Percentiles rank a stretch among this genome's conserved stretches.
These are phyloP conservation scores for Aureobasidium namibiae DNA, from an alignment of 2,329 filamentous ascomycete species.

Conservation along the genomic window DNA sequence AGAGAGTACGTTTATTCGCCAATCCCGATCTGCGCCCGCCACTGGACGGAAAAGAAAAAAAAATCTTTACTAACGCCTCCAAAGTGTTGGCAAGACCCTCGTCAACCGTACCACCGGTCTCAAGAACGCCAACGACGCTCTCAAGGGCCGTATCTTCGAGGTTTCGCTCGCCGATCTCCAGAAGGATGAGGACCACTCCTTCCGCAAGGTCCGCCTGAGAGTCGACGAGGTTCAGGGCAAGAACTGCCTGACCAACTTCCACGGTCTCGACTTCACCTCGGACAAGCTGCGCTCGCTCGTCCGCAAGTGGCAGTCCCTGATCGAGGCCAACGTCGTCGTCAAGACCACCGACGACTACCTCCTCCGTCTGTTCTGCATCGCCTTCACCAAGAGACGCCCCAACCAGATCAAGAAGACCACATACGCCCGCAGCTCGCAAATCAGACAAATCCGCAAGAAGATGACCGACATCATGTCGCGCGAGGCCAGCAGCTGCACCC, in stretches of 20 bases:
- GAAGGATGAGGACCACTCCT: conserved; percentile 99
- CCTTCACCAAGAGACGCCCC: conserved; percentile 97
- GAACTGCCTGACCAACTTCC: conserved; percentile 99
- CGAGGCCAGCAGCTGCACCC: conserved; percentile 88
- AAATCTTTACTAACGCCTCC: conserved; percentile 25
- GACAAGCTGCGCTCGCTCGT: conserved; percentile 99
- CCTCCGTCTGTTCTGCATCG: conserved; percentile 96
- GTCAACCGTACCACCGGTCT: conserved; percentile 99
- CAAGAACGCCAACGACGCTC: conserved; percentile 98
- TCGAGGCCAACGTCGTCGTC: conserved; percentile 99
- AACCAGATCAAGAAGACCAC: conserved; percentile 99
- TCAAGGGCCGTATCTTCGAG: conserved; percentile 98
- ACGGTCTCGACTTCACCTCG: conserved; percentile 99
- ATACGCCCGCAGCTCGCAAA: conserved; percentile 94
- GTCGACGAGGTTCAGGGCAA: conserved; percentile 99
- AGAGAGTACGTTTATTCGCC: conserved; percentile 62
- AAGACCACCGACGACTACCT: conserved; percentile 99
- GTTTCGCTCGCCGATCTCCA: conserved; percentile 97
- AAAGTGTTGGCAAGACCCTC: conserved; percentile 86
- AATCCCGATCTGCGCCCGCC: conserved; percentile 11
- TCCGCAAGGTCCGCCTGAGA: conserved; percentile 98
- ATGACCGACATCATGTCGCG: conserved; percentile 99
- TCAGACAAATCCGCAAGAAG: conserved; percentile 97
- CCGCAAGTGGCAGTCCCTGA: conserved; percentile 98
- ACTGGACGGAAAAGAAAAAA: conserved; percentile 7